Conservation (phyloP, 371 early-diverging fungal genomes). For the Rhizomucor pusillus region DNA sequence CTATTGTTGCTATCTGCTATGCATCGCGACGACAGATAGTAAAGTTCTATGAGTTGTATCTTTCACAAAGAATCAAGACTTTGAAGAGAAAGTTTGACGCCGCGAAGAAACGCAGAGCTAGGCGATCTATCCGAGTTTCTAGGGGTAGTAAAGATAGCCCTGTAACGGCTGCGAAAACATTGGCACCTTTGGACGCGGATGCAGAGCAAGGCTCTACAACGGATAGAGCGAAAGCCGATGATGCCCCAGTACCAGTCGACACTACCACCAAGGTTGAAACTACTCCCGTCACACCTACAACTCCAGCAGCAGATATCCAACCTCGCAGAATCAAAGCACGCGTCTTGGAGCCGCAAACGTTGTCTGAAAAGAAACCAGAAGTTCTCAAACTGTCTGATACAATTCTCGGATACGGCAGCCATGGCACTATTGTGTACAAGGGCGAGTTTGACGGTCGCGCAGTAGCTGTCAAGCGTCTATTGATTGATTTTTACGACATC, state of each 20-base stretch:
- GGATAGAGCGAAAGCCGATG: neutral
- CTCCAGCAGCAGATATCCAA: neutral
- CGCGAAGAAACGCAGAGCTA: too few species aligned
- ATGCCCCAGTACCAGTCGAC: neutral
- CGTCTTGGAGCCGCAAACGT: constrained; percentile 31
- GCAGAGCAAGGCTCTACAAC: neutral
- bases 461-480: constrained; percentile 93
- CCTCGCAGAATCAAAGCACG: neutral
- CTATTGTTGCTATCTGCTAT: constrained; percentile 21
- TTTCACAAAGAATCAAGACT: constrained; percentile 7
- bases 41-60: constrained; percentile 16
- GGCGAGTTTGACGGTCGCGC: constrained; percentile 87
- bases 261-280: neutral
- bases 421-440: constrained; percentile 95
- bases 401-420: constrained; percentile 83
- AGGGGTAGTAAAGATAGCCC: too few species aligned
- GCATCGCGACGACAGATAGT: constrained; percentile 20
- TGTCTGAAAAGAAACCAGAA: constrained; percentile 24
- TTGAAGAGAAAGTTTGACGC: neutral
- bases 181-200: neutral
- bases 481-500: constrained; percentile 92
- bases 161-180: neutral
- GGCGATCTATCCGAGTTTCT: too few species aligned
- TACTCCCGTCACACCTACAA: neutral
- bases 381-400: constrained; percentile 40